A percentile compares a stretch with the other conserved stretches of the same genome.
Evolutionary conservation across 441 rosid species (phyloP).

Genomic region (Pelargonium citronellum): DNA sequence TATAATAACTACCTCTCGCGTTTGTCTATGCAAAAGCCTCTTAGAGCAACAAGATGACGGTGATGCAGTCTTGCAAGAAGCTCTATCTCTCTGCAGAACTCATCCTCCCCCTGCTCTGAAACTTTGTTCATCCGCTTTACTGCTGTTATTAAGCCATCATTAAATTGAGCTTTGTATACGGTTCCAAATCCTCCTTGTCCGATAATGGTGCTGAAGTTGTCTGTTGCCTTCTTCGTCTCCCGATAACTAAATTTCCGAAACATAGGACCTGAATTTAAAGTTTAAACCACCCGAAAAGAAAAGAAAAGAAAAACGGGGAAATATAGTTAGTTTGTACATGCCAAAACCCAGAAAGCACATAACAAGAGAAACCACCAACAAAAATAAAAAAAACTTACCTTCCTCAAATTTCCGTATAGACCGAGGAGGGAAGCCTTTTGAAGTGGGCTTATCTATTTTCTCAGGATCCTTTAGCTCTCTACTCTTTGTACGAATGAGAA

Average conservation of each 20-base stretch:
- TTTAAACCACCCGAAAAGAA: constrained; percentile 10
- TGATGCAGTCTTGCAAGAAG: constrained; percentile 92
- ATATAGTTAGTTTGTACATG: not conserved
- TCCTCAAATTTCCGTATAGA: constrained; percentile 61
- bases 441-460: constrained; percentile 39
- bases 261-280: constrained; percentile 54
- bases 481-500: constrained; percentile 67
- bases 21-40: constrained; percentile 77
- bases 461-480: constrained; percentile 58
- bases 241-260: constrained; percentile 68
- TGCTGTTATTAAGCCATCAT: constrained; percentile 57
- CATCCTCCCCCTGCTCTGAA: constrained; percentile 67
- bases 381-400: constrained; percentile 34
- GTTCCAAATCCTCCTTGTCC: constrained; percentile 95
- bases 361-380: not conserved
- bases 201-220: constrained; percentile 49
- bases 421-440: constrained; percentile 46
- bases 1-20: constrained; percentile 54
- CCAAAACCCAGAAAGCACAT: constrained; percentile 8
- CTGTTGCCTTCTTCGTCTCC: constrained; percentile 71
- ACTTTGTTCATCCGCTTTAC: constrained; percentile 74
- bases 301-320: constrained; percentile 4
- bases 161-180: constrained; percentile 69
- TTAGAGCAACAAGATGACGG: constrained; percentile 83
- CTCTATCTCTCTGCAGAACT: constrained; percentile 83